Percentiles rank a stretch among this genome's conserved stretches.
These are phyloP conservation scores for Nasturtium officinale DNA, from an alignment of 345 rosid genomes.

Conservation along the genomic window DNA sequence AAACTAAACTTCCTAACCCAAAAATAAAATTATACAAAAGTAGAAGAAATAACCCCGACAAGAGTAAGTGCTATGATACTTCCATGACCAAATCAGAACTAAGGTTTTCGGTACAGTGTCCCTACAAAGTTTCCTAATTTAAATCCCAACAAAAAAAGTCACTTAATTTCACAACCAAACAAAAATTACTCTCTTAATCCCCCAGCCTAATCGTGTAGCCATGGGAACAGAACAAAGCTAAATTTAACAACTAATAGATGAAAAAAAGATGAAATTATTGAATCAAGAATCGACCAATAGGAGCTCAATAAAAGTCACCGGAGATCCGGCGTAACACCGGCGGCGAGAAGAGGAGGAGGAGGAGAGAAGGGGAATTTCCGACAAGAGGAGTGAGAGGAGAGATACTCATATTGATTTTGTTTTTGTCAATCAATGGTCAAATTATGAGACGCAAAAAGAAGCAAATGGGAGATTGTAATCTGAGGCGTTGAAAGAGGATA, in stretches of 20 bases:
- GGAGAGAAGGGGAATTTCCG: conserved; percentile 17
- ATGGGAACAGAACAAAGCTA: conserved; percentile 20
- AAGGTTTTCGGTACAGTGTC: conserved; percentile 26
- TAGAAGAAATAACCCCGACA: conserved; percentile 11
- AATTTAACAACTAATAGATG: conserved; percentile 18
- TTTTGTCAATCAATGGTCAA: conserved; percentile 30
- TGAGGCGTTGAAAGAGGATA: conserved; percentile 11
- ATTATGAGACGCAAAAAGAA: conserved; percentile 19
- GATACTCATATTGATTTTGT: neutral
- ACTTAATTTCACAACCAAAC: conserved; percentile 21
- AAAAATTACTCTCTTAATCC: conserved; percentile 21
- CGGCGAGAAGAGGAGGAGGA: conserved; percentile 10
- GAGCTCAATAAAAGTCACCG: conserved; percentile 28
- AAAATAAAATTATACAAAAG: conserved; percentile 10
- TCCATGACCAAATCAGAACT: conserved; percentile 43
- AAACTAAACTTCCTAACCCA: conserved; percentile 15
- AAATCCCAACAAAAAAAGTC: conserved; percentile 11
- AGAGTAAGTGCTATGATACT: conserved; percentile 44
- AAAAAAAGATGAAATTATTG: neutral
- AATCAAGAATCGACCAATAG: neutral
- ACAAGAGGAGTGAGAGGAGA: conserved; percentile 23
- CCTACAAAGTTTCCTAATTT: conserved; percentile 33
- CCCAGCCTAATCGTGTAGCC: conserved; percentile 24
- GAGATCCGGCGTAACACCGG: conserved; percentile 33
- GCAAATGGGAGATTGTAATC: conserved; percentile 29